Conservation (phyloP, 257 asterid genomes). For the Nicotiana tabacum region DNA sequence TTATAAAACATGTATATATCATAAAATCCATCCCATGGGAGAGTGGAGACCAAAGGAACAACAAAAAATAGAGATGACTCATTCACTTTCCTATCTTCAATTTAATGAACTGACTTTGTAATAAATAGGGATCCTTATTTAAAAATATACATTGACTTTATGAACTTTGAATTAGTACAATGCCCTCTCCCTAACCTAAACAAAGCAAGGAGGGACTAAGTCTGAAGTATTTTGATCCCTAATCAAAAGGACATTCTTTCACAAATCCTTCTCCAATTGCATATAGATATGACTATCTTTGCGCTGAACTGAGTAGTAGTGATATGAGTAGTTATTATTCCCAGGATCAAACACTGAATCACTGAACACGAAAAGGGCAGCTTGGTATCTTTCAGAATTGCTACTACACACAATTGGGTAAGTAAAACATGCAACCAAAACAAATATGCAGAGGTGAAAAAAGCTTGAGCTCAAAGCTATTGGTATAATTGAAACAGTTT, state of each 20-base stretch:
- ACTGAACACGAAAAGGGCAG: not conserved
- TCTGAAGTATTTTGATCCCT: not conserved
- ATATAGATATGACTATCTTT: not conserved
- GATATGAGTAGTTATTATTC: not conserved
- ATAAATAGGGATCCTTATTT: no score
- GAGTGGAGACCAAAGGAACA: no score
- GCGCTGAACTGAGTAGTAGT: not conserved
- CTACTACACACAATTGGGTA: not conserved
- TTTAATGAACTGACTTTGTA: no score
- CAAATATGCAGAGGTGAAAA: not conserved
- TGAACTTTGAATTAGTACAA: no score
- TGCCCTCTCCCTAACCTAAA: no score
- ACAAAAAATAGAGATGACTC: no score
- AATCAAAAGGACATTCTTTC: not conserved
- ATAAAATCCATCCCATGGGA: no score
- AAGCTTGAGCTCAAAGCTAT: not conserved
- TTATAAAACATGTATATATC: no score
- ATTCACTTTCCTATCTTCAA: no score
- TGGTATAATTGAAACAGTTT: no score
- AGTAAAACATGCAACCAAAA: not conserved
- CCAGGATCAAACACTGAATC: not conserved
- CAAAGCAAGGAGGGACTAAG: no score
- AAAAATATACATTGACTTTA: no score
- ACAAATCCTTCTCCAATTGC: not conserved
- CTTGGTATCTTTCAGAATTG: not conserved